Base-by-base conservation (phyloP, 352 stramenopile species). In the Globisporangium rhizosaccharum region DNA sequence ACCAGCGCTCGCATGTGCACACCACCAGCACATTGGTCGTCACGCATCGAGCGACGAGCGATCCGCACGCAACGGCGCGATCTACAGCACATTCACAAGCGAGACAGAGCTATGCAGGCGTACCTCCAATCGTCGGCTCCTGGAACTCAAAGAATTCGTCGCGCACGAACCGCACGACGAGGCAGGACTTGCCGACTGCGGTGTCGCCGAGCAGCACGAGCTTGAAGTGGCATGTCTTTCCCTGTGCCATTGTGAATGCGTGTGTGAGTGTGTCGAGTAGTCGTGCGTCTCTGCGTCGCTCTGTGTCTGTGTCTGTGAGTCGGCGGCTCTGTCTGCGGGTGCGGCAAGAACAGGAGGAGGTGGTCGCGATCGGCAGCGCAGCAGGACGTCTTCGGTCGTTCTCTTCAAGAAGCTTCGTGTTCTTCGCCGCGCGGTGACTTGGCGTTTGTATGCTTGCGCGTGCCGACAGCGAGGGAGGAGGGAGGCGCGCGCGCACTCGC, bases 91-190 rank as follows among this genome's bases (percentile, higher is more conserved):
- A 2, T n/a, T 11, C 20, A 11, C 44, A 26, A 28, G 18, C 44
- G 20, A 11, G 18, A 18, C 39, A 67, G 2, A 30, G 28, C 28
- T 30, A 30, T 30, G 18, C 71, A 37, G 4, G 23, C 51, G 33
- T 41, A 97, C 87, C 88, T 80, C 89, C 90, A 67, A 99, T 98
- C 44, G 96, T 99, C 28, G 94, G 92, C 76, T 98, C 96, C 71
- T 99, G 96, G 71, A 99, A 99, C 79, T 99, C 97, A 70, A 99
- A 99, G 78, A 99, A 99, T 72, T 99, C 97, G 76, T 99, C 97
- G 60, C 97, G 80, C 26, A 99, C 97, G 69, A 99, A 99, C 57
- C 97, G 85, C 57, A 99, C 96, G 53, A 99, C 97, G 8, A 99
- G 83, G 85, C 97, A 99, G 5, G 97, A 99, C 72, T 99, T 99